These are phyloP conservation scores for Lactarius quietus DNA, from an alignment of 768 basidiomycete genomes.

Conservation along the genomic window DNA sequence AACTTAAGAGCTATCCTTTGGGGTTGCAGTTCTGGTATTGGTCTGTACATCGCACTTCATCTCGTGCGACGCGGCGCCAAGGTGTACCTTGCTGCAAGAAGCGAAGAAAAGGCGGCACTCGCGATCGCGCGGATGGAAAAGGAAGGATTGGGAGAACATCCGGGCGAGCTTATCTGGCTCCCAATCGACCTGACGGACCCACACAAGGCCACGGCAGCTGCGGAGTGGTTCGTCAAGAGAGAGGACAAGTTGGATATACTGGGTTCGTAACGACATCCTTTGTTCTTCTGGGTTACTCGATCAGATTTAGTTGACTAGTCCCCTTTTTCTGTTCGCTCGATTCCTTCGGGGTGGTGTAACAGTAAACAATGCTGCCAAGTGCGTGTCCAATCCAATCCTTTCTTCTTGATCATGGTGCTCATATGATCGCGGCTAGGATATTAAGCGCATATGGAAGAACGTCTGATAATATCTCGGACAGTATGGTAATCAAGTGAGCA, in stretches of 20 bases:
- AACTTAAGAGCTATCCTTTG: not conserved
- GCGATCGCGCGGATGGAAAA: constrained; percentile 36
- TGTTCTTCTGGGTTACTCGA: not conserved
- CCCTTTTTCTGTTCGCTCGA: not conserved
- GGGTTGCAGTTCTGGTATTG: constrained; percentile 19
- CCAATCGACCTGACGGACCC: constrained; percentile 41
- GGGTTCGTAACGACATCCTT: constrained; percentile 35
- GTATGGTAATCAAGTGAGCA: constrained; percentile 45
- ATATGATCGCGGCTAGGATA: constrained; percentile 11
- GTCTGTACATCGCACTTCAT: constrained; percentile 27
- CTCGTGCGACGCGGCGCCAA: constrained; percentile 44
- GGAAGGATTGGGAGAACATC: constrained; percentile 32
- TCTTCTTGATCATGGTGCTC: not conserved
- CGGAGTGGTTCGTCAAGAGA: constrained; percentile 37
- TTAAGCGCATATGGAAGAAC: constrained; percentile 16
- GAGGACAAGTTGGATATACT: constrained; percentile 45
- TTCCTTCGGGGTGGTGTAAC: constrained; percentile 1
- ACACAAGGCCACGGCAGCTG: constrained; percentile 34
- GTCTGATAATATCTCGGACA: constrained; percentile 23
- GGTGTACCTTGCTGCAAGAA: constrained; percentile 38
- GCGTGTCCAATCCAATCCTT: constrained; percentile 20
- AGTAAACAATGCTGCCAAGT: constrained; percentile 59
- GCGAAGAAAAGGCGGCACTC: constrained; percentile 31
- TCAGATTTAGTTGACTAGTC: not conserved
- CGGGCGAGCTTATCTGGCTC: constrained; percentile 37